Evolutionary conservation across 495 filamentous ascomycete genomes (phyloP).

Genomic region (Hypoxylon rickii): DNA sequence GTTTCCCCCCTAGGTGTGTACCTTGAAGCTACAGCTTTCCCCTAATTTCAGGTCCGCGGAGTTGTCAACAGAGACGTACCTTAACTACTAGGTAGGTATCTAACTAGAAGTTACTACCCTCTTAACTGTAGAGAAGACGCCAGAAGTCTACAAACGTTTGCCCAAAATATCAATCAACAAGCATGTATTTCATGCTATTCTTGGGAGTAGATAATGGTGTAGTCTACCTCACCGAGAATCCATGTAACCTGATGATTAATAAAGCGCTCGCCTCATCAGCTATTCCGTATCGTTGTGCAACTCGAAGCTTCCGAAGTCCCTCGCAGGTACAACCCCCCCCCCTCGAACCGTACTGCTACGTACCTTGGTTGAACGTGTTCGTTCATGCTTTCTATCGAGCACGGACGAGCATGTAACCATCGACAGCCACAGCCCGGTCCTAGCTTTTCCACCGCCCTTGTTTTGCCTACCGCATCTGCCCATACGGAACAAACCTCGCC

Average conservation of each 20-base stretch:
- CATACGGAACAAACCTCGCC: slow-evolving; percentile 8
- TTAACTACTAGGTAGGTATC: no score
- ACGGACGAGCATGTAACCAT: not conserved
- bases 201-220: slow-evolving; percentile 1
- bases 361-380: slow-evolving; percentile 26
- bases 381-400: not conserved
- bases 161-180: no score
- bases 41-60: no score
- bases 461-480: slow-evolving; percentile 12
- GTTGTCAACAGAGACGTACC: no score
- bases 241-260: slow-evolving; percentile 26
- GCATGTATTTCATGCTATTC: not conserved
- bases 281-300: slow-evolving; percentile 9
- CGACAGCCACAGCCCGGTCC: not conserved
- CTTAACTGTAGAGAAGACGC: not conserved
- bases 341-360: slow-evolving; percentile 15
- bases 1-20: no score
- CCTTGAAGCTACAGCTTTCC: no score
- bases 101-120: no score
- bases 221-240: slow-evolving; percentile 11
- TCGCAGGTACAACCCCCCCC: no score
- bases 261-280: slow-evolving; percentile 13
- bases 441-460: not conserved
- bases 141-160: no score
- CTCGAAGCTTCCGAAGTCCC: slow-evolving; percentile 1